Conservation (phyloP, 495 filamentous ascomycete genomes). For the Daldinia concentrica region DNA sequence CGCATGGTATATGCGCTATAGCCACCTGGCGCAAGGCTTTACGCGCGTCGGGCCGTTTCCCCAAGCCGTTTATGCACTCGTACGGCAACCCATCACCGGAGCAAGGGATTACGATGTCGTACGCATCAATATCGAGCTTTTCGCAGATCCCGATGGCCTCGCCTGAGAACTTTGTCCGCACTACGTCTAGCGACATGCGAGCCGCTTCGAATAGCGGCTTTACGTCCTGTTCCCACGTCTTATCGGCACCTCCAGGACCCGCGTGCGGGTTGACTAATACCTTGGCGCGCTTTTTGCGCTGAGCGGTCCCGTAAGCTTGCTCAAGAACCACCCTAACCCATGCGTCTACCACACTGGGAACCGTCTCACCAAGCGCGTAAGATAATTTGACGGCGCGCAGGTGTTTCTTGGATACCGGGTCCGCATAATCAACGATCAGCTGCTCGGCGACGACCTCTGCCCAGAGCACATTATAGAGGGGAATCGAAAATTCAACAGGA, state of each 20-base stretch:
- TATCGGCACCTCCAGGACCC: constrained; percentile 79
- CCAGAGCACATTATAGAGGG: constrained; percentile 87
- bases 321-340: constrained; percentile 74
- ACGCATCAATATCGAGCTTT: constrained; percentile 79
- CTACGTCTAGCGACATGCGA: constrained; percentile 76
- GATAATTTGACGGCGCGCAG: constrained; percentile 66
- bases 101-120: constrained; percentile 85
- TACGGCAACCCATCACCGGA: constrained; percentile 93
- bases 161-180: constrained; percentile 74
- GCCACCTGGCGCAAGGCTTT: constrained; percentile 81
- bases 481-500: constrained; percentile 57
- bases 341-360: constrained; percentile 53
- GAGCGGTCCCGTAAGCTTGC: constrained; percentile 72
- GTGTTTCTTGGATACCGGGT: constrained; percentile 60
- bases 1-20: constrained; percentile 89
- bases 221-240: constrained; percentile 77
- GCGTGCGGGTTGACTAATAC: constrained; percentile 92
- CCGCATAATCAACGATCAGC: constrained; percentile 80
- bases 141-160: constrained; percentile 84
- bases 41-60: constrained; percentile 74
- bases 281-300: constrained; percentile 78
- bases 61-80: constrained; percentile 95
- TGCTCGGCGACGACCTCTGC: constrained; percentile 64
- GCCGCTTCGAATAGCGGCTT: constrained; percentile 87
- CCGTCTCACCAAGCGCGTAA: constrained; percentile 60